Evolutionary conservation across 1,139 yeast genomes (phyloP).

Genomic region (Magnusiomyces tetraspermus): DNA sequence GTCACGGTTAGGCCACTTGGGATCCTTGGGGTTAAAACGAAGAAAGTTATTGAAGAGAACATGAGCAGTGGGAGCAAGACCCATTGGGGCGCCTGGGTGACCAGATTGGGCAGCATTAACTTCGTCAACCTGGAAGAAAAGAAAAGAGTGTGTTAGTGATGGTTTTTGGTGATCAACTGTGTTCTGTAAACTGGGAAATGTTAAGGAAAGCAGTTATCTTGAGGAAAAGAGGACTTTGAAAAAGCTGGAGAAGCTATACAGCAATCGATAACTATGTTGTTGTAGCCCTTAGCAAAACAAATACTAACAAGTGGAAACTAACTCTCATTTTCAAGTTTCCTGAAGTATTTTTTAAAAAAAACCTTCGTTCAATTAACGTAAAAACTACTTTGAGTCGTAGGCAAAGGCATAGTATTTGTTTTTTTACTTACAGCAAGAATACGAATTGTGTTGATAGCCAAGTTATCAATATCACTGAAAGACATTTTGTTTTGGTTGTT

Average conservation of each 20-base stretch:
- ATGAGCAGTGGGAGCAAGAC: conserved; percentile 86
- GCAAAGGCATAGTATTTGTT: too few relatives aligned
- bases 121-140: conserved; percentile 50
- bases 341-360: too few relatives aligned
- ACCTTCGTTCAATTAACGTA: too few relatives aligned
- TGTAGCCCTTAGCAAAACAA: too few relatives aligned
- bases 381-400: too few relatives aligned
- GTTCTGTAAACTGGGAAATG: too few relatives aligned
- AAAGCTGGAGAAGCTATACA: too few relatives aligned
- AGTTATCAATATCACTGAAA: conserved; percentile 48
- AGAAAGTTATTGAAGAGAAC: conserved; percentile 60
- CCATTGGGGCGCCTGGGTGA: conserved; percentile 98
- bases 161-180: background rate
- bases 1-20: conserved; percentile 90
- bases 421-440: conserved; percentile 49
- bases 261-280: too few relatives aligned
- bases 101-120: conserved; percentile 90
- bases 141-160: background rate
- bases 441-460: conserved; percentile 84
- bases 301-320: too few relatives aligned
- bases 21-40: conserved; percentile 84
- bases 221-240: too few relatives aligned
- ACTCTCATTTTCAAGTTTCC: too few relatives aligned
- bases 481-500: conserved; percentile 12
- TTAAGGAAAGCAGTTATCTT: too few relatives aligned